These are phyloP conservation scores for Exserohilum rostratum DNA, from an alignment of 2,329 filamentous ascomycete genomes.

Conservation along the genomic window DNA sequence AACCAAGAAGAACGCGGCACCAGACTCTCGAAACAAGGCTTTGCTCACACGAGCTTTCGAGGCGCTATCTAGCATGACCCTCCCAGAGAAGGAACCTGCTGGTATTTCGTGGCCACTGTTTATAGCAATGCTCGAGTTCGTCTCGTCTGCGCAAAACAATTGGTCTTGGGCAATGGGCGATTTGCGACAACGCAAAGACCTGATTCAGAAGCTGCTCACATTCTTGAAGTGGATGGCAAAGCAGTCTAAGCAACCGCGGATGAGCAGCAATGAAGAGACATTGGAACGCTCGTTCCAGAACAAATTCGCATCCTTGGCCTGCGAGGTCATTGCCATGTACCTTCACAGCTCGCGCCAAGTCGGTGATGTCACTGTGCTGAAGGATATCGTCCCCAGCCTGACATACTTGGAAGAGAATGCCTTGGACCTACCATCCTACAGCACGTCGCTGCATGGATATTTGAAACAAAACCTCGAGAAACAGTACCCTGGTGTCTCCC, in stretches of 20 bases:
- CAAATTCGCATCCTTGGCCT: constrained; percentile 76
- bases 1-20: constrained; percentile 53
- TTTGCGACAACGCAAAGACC: constrained; percentile 73
- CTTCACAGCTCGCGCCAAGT: constrained; percentile 83
- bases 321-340: constrained; percentile 89
- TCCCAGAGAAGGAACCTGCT: constrained; percentile 60
- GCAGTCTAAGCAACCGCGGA: constrained; percentile 31
- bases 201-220: constrained; percentile 73
- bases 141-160: constrained; percentile 86
- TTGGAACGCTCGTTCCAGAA: constrained; percentile 50
- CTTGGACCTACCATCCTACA: constrained; percentile 80
- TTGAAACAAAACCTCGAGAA: constrained; percentile 82
- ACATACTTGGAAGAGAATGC: constrained; percentile 81
- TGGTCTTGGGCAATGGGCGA: constrained; percentile 94
- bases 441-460: constrained; percentile 83
- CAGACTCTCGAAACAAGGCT: constrained; percentile 60
- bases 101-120: constrained; percentile 56
- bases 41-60: constrained; percentile 77
- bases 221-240: constrained; percentile 63
- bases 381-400: constrained; percentile 74
- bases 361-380: constrained; percentile 70
- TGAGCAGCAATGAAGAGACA: constrained; percentile 28
- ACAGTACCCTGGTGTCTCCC: constrained; percentile 73
- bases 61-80: constrained; percentile 68
- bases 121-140: constrained; percentile 81